phyloP scores from a whole-genome alignment of 257 asterid genomes.

The Phtheirospermum japonicum region DNA sequence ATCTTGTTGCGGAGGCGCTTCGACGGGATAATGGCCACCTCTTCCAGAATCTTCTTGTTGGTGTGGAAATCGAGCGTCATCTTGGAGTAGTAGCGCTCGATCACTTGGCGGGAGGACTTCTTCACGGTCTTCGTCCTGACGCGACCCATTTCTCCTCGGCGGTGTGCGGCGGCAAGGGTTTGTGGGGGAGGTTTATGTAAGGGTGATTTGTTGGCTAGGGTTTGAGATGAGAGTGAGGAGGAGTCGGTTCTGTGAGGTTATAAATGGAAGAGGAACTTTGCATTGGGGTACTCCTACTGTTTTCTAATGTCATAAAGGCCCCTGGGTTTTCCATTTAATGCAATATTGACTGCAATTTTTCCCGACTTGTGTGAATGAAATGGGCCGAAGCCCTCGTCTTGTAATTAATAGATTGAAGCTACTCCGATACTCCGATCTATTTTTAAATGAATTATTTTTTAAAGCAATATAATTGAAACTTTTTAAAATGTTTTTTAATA shows the following conservation, averaged over 20 bases:
- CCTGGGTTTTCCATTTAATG: neutral
- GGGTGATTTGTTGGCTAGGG: conserved; percentile 30
- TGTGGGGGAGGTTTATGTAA: neutral
- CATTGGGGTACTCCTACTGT: conserved; percentile 1
- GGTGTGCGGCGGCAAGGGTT: conserved; percentile 22
- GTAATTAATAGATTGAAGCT: too few species aligned
- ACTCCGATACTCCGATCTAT: too few species aligned
- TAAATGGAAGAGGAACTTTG: conserved; percentile 4
- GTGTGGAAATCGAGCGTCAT: conserved; percentile 55
- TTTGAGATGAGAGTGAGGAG: conserved; percentile 9
- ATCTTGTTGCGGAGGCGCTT: conserved; percentile 65
- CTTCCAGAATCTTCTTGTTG: conserved; percentile 52
- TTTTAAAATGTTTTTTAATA: too few species aligned
- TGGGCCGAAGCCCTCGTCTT: too few species aligned
- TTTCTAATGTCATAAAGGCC: conserved; percentile 16
- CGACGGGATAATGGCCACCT: conserved; percentile 47
- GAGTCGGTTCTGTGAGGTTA: neutral
- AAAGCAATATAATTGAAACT: too few species aligned
- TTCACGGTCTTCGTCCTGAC: conserved; percentile 50
- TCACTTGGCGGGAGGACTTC: conserved; percentile 46
- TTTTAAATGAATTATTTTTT: too few species aligned
- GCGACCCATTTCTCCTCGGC: conserved; percentile 39
- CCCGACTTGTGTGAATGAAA: too few species aligned
- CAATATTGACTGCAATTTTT: neutral
- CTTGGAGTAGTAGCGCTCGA: conserved; percentile 43